Conservation (phyloP, 2,329 filamentous ascomycete species). For the Thielaviopsis ethacetica region DNA sequence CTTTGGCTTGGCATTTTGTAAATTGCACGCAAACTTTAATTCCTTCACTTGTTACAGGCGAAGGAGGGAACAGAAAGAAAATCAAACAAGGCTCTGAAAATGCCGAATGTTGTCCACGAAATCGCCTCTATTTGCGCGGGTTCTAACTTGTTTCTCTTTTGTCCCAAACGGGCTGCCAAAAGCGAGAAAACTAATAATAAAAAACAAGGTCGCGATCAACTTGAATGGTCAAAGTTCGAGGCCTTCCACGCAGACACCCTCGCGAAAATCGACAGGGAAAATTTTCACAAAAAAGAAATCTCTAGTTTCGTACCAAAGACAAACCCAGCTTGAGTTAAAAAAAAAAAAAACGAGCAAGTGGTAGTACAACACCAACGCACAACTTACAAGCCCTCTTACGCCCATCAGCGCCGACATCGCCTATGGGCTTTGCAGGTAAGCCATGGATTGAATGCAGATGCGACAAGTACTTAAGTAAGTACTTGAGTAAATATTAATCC, state of each 20-base stretch:
- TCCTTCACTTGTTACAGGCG: not conserved
- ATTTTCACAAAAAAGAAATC: not conserved
- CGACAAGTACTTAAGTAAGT: too few species aligned
- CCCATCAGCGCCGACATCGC: too few species aligned
- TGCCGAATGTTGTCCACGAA: not conserved
- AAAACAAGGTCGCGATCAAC: not conserved
- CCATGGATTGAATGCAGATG: too few species aligned
- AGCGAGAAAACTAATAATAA: not conserved
- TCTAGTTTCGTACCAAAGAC: too few species aligned
- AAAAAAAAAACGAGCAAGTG: too few species aligned
- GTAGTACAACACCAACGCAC: too few species aligned
- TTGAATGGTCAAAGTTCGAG: not conserved
- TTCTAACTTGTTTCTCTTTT: not conserved
- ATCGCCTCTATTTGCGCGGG: not conserved
- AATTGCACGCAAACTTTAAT: not conserved
- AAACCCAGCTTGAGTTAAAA: too few species aligned
- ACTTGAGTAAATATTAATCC: not conserved
- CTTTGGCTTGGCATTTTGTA: not conserved
- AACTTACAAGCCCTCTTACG: too few species aligned
- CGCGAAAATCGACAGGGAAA: not conserved
- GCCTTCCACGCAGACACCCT: not conserved
- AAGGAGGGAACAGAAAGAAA: not conserved
- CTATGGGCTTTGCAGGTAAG: too few species aligned
- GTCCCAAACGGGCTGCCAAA: not conserved
- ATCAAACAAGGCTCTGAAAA: not conserved